A percentile compares a stretch with the other conserved stretches of the same genome.
Evolutionary conservation across 768 basidiomycete species (phyloP).

Genomic region (Pulveroboletus sp.): DNA sequence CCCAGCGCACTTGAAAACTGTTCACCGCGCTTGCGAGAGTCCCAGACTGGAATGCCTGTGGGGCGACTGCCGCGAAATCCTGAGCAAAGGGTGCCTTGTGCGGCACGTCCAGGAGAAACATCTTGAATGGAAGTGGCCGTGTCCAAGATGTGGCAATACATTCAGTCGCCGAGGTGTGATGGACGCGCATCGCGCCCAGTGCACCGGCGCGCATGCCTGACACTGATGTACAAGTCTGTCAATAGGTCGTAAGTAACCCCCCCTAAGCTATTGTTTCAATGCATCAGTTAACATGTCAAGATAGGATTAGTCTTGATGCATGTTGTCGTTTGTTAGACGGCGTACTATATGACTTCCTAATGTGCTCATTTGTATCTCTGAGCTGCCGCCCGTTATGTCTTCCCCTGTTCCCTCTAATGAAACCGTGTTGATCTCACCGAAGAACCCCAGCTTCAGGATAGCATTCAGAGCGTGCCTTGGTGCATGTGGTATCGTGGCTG

Average conservation of each 20-base stretch:
- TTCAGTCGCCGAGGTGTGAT: conserved; percentile 24
- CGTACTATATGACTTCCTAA: neutral
- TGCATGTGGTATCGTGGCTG: neutral
- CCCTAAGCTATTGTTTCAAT: neutral
- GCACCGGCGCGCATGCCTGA: neutral
- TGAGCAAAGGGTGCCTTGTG: conserved; percentile 13
- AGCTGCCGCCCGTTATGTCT: too few species aligned
- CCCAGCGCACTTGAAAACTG: conserved; percentile 11
- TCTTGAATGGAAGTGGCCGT: conserved; percentile 22
- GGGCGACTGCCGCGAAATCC: conserved; percentile 13
- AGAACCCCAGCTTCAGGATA: too few species aligned
- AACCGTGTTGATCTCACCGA: too few species aligned
- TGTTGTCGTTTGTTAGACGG: neutral
- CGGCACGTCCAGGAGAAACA: conserved; percentile 26
- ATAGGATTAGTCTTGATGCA: too few species aligned
- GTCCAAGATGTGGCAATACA: conserved; percentile 9
- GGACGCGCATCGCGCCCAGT: conserved; percentile 12
- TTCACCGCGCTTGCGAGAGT: conserved; percentile 5
- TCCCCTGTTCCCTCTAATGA: too few species aligned
- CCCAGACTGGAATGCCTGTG: conserved; percentile 13
- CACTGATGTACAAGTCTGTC: neutral
- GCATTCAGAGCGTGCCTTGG: neutral
- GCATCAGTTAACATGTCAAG: conserved; percentile 1
- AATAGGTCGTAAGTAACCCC: conserved; percentile 2
- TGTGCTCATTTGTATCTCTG: too few species aligned